Percentiles rank a stretch among this genome's conserved stretches.
Evolutionary conservation across 495 filamentous ascomycete species (phyloP).

Genomic region (Lasiosphaeriaceae sp.): DNA sequence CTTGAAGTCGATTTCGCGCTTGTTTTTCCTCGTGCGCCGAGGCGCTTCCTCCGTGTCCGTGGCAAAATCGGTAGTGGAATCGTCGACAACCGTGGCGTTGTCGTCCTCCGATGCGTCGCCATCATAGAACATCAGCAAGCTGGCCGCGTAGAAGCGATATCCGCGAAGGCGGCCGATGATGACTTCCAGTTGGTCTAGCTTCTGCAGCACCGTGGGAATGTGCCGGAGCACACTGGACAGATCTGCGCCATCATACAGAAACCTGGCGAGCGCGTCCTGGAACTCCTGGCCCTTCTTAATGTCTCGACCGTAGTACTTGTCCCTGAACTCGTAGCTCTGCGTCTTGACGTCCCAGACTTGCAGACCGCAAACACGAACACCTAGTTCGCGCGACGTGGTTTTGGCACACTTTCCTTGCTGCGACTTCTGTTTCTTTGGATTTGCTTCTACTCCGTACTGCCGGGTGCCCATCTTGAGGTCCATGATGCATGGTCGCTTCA

Average conservation of each 20-base stretch:
- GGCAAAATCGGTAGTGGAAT: conserved; percentile 44
- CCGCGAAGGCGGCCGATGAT: conserved; percentile 76
- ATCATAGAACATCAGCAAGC: conserved; percentile 91
- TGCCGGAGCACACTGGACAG: conserved; percentile 72
- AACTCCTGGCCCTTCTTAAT: conserved; percentile 88
- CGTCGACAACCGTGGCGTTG: conserved; percentile 41
- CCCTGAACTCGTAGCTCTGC: conserved; percentile 81
- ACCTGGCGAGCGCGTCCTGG: conserved; percentile 80
- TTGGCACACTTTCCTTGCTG: conserved; percentile 87
- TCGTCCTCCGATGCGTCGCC: conserved; percentile 56
- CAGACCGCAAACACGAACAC: conserved; percentile 91
- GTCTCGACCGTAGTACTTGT: conserved; percentile 94
- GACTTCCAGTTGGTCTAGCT: conserved; percentile 73
- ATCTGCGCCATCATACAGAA: conserved; percentile 87
- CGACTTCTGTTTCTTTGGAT: conserved; percentile 85
- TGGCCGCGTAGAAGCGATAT: conserved; percentile 94
- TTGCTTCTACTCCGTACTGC: conserved; percentile 93
- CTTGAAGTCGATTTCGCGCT: conserved; percentile 75
- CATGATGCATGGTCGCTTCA: conserved; percentile 93
- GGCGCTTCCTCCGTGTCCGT: conserved; percentile 47
- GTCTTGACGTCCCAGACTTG: conserved; percentile 89
- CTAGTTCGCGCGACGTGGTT: conserved; percentile 87
- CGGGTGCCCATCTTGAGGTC: conserved; percentile 99
- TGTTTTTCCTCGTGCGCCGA: conserved; percentile 33
- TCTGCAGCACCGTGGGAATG: conserved; percentile 81